A percentile compares a stretch with the other conserved stretches of the same genome.
Evolutionary conservation across 768 basidiomycete genomes (phyloP).

Genomic region (Albatrellus ellisii): DNA sequence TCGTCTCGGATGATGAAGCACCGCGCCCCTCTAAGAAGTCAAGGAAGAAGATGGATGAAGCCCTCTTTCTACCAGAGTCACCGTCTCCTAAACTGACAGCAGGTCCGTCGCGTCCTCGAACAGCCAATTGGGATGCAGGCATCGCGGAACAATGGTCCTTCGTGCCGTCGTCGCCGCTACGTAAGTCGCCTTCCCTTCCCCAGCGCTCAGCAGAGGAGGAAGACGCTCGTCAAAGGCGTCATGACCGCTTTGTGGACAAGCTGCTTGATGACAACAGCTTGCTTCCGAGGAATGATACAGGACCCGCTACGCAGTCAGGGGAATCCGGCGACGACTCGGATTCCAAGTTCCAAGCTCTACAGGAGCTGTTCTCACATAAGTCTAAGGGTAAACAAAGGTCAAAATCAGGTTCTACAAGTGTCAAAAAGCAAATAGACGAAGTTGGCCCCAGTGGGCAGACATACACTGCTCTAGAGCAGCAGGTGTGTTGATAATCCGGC

Average conservation of each 20-base stretch:
- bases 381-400: constrained; percentile 18
- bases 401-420: constrained; percentile 11
- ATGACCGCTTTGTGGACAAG: constrained; percentile 7
- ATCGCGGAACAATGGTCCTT: constrained; percentile 8
- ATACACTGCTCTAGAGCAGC: constrained; percentile 70
- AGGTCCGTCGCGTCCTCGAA: not conserved
- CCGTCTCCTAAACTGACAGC: not conserved
- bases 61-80: not conserved
- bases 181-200: constrained; percentile 4
- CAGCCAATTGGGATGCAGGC: not conserved
- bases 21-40: constrained; percentile 7
- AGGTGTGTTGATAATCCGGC: constrained; percentile 25
- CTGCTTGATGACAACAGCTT: constrained; percentile 7
- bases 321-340: constrained; percentile 31
- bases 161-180: constrained; percentile 8
- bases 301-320: constrained; percentile 6
- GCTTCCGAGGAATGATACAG: not conserved
- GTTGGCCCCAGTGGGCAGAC: constrained; percentile 57
- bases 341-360: constrained; percentile 32
- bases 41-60: not conserved
- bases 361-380: constrained; percentile 30
- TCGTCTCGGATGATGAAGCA: constrained; percentile 11
- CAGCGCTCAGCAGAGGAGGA: not conserved
- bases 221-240: not conserved
- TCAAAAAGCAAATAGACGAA: constrained; percentile 25